Evolutionary conservation across 345 rosid genomes (phyloP).

Genomic region (Sisymbrium irio): DNA sequence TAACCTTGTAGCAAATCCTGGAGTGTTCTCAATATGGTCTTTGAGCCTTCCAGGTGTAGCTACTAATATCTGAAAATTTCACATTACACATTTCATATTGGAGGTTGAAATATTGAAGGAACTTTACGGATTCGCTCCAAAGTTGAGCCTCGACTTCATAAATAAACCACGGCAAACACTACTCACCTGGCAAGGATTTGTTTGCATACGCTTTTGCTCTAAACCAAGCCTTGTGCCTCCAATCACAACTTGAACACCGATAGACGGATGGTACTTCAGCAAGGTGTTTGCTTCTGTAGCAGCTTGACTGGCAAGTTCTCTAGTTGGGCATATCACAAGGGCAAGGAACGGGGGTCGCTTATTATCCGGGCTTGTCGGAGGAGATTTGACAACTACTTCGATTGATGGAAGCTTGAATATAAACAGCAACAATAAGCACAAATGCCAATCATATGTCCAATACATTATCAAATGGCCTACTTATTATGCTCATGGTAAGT

Average conservation of each 20-base stretch:
- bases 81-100: neutral
- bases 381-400: slow-evolving; percentile 74
- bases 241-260: slow-evolving; percentile 98
- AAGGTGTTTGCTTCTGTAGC: slow-evolving; percentile 79
- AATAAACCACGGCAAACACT: slow-evolving; percentile 11
- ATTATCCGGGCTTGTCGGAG: slow-evolving; percentile 60
- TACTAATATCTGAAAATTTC: slow-evolving; percentile 66
- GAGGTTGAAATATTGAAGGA: neutral
- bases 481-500: neutral
- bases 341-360: slow-evolving; percentile 80
- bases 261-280: slow-evolving; percentile 81
- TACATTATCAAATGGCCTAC: neutral
- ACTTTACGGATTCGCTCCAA: neutral
- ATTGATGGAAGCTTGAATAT: slow-evolving; percentile 81
- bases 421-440: slow-evolving; percentile 21
- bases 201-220: slow-evolving; percentile 88
- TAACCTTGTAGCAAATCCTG: slow-evolving; percentile 87
- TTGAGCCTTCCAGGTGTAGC: slow-evolving; percentile 98
- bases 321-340: slow-evolving; percentile 89
- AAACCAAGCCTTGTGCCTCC: slow-evolving; percentile 91
- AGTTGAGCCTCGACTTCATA: neutral
- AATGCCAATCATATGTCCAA: neutral
- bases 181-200: slow-evolving; percentile 87
- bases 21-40: slow-evolving; percentile 95
- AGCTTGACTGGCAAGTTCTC: slow-evolving; percentile 97